Evolutionary conservation across 495 filamentous ascomycete genomes (phyloP).

Genomic region (Ramalina intermedia): DNA sequence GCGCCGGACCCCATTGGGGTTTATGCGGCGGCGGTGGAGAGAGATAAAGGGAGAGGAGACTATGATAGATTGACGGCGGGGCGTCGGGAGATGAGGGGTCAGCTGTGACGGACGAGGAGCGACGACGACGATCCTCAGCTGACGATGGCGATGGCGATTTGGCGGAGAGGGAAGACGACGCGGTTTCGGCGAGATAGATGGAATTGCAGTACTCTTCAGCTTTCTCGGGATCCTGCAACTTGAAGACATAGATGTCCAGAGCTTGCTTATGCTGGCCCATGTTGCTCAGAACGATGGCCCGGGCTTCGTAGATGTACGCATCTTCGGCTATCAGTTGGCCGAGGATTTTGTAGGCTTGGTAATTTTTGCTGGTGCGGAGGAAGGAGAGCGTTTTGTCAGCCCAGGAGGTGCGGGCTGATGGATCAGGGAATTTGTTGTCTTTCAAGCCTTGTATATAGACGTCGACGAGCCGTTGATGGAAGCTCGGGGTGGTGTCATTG

Average conservation of each 20-base stretch:
- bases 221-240: conserved; percentile 69
- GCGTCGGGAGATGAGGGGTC: conserved; percentile 37
- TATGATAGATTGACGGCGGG: conserved; percentile 71
- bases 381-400: conserved; percentile 56
- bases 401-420: conserved; percentile 39
- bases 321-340: conserved; percentile 66
- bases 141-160: background rate
- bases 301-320: conserved; percentile 73
- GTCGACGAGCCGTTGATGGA: conserved; percentile 71
- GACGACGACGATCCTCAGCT: background rate
- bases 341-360: conserved; percentile 63
- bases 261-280: conserved; percentile 94
- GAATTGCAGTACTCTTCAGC: conserved; percentile 63
- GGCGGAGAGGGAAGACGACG: background rate
- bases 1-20: conserved; percentile 61
- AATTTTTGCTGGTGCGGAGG: conserved; percentile 60
- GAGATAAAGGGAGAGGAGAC: conserved; percentile 79
- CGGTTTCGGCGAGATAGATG: conserved; percentile 5
- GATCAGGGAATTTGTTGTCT: conserved; percentile 25
- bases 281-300: conserved; percentile 83
- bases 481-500: conserved; percentile 67
- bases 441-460: conserved; percentile 57
- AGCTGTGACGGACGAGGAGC: background rate
- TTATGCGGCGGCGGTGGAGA: conserved; percentile 61
- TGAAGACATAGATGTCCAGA: conserved; percentile 91